Conservation (phyloP, 1,139 yeast species). For the Yamadazyma diospyri region DNA sequence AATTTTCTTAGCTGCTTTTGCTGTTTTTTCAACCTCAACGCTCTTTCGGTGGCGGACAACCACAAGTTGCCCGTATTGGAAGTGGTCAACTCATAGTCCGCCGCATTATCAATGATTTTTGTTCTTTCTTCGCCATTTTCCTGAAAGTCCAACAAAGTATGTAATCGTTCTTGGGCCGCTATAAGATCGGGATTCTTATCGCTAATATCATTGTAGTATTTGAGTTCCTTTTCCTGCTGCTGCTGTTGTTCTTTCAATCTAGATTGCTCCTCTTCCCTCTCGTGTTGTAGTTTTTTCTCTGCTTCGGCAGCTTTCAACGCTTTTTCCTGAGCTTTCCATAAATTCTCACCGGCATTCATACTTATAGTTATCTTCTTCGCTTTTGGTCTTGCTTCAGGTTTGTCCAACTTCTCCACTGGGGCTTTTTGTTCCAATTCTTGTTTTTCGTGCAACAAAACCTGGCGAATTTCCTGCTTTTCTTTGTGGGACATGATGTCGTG, state of each 20-base stretch:
- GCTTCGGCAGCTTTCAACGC: constrained; percentile 53
- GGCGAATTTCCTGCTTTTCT: constrained; percentile 59
- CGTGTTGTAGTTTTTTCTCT: constrained; percentile 23
- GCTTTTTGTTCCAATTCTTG: constrained; percentile 9
- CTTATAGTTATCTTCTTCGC: constrained; percentile 45
- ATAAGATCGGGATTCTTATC: constrained; percentile 50
- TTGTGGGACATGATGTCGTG: constrained; percentile 55
- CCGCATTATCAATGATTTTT: constrained; percentile 86
- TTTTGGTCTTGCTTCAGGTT: constrained; percentile 17
- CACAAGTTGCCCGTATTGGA: constrained; percentile 58
- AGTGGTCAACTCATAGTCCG: constrained; percentile 71
- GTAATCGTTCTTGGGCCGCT: constrained; percentile 70
- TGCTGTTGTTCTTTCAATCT: constrained; percentile 25
- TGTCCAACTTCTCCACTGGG: constrained; percentile 8
- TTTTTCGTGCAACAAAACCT: constrained; percentile 49
- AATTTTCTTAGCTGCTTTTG: constrained; percentile 67
- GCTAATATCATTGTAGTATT: constrained; percentile 30
- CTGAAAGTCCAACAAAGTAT: constrained; percentile 74
- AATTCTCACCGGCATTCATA: constrained; percentile 57
- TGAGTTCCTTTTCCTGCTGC: constrained; percentile 33
- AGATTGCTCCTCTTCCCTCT: constrained; percentile 21
- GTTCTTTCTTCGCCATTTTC: constrained; percentile 88
- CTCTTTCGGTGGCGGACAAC: constrained; percentile 89
- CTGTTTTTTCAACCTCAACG: constrained; percentile 74
- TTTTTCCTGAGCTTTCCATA: constrained; percentile 66